Evolutionary conservation across 176 grass and related monocot genomes (phyloP).

Genomic region (Eremochloa ophiuroides): DNA sequence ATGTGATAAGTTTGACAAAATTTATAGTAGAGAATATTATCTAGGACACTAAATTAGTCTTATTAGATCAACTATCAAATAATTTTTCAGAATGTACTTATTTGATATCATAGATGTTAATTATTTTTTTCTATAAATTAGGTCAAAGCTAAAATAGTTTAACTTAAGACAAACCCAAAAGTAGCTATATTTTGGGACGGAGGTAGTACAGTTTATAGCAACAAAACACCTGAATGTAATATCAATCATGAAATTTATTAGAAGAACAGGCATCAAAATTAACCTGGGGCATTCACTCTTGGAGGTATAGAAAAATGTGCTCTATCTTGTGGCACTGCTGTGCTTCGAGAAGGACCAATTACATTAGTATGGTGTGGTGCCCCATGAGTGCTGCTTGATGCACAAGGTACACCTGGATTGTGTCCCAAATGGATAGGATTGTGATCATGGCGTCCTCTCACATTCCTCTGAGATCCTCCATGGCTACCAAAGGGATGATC

Average conservation of each 20-base stretch:
- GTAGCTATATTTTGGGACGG: neutral
- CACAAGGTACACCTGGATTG: slow-evolving; percentile 24
- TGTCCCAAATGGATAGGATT: slow-evolving; percentile 27
- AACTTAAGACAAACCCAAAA: neutral
- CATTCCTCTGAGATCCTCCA: slow-evolving; percentile 71
- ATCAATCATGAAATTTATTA: neutral
- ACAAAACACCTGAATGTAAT: neutral
- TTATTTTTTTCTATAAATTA: neutral
- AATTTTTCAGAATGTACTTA: neutral
- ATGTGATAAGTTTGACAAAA: neutral
- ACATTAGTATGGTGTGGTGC: slow-evolving; percentile 38
- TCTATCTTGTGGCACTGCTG: slow-evolving; percentile 33
- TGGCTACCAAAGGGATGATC: slow-evolving; percentile 29
- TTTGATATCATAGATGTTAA: neutral
- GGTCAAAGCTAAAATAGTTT: neutral
- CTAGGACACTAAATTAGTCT: neutral
- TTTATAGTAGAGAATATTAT: neutral
- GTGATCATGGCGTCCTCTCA: slow-evolving; percentile 47
- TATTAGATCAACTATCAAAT: neutral
- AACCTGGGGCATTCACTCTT: slow-evolving; percentile 53
- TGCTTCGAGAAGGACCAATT: slow-evolving; percentile 20
- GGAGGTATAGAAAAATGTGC: slow-evolving; percentile 34
- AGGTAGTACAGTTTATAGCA: neutral
- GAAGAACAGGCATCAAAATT: slow-evolving; percentile 10
- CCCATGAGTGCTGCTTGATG: slow-evolving; percentile 34